These are phyloP conservation scores for Ochromonas danica DNA, from an alignment of 108 stramenopile species.

Conservation along the genomic window DNA sequence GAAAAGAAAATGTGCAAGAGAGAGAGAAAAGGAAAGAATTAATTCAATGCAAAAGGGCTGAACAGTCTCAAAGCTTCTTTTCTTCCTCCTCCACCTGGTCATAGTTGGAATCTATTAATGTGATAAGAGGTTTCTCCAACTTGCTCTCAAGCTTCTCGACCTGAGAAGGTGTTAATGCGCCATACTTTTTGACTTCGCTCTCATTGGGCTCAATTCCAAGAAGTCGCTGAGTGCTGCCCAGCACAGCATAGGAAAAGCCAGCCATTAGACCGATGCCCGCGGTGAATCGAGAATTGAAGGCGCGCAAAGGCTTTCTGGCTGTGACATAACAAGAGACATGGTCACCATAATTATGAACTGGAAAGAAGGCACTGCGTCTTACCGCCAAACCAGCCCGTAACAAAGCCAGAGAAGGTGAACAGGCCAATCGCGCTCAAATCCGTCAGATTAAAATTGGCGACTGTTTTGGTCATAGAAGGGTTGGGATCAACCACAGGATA, in stretches of 20 bases:
- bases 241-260: neutral
- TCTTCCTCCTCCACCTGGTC: too few species aligned
- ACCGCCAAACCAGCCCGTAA: neutral
- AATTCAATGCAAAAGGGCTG: neutral
- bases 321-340: too few species aligned
- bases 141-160: neutral
- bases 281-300: neutral
- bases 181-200: neutral
- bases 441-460: neutral
- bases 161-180: neutral
- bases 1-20: neutral
- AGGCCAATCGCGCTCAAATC: neutral
- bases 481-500: slow-evolving; percentile 24
- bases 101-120: neutral
- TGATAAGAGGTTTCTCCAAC: neutral
- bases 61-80: neutral
- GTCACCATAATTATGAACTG: too few species aligned
- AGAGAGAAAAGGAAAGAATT: neutral
- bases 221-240: slow-evolving; percentile 19
- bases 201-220: slow-evolving; percentile 4
- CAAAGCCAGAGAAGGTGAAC: neutral
- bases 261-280: neutral
- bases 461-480: neutral
- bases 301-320: slow-evolving; percentile 4
- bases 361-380: too few species aligned